phyloP scores from a whole-genome alignment of 495 filamentous ascomycete genomes.

The Pseudoneurospora amorphoporcata region DNA sequence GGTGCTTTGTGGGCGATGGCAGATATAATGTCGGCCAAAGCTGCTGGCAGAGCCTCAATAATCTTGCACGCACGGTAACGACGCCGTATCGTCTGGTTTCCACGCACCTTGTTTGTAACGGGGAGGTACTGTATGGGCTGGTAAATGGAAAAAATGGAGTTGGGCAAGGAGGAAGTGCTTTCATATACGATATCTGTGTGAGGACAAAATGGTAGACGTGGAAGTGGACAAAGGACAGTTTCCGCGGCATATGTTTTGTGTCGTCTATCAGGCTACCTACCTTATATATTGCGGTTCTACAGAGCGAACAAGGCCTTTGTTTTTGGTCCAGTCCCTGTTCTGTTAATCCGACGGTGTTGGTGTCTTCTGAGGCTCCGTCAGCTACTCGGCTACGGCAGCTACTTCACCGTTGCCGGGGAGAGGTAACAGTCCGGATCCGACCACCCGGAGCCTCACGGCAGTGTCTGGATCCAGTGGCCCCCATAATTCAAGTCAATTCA shows the following conservation, averaged over 20 bases:
- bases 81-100: background rate
- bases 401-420: background rate
- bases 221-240: background rate
- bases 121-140: background rate
- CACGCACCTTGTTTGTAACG: background rate
- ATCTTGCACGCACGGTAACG: background rate
- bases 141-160: background rate
- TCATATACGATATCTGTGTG: background rate
- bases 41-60: background rate
- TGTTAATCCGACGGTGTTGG: background rate
- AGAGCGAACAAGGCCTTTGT: background rate
- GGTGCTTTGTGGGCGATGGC: background rate
- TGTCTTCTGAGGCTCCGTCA: background rate
- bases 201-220: background rate
- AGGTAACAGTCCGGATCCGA: background rate
- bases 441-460: background rate
- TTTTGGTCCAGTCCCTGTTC: background rate
- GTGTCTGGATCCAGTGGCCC: background rate
- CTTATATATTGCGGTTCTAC: no score
- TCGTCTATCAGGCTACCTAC: background rate
- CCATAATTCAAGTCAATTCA: no score
- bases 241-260: background rate
- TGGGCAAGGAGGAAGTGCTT: background rate
- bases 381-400: background rate
- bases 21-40: background rate